Percentiles rank a stretch among this genome's conserved stretches.
Evolutionary conservation across 2,329 filamentous ascomycete genomes (phyloP).

Genomic region (Epichloe hybrida): DNA sequence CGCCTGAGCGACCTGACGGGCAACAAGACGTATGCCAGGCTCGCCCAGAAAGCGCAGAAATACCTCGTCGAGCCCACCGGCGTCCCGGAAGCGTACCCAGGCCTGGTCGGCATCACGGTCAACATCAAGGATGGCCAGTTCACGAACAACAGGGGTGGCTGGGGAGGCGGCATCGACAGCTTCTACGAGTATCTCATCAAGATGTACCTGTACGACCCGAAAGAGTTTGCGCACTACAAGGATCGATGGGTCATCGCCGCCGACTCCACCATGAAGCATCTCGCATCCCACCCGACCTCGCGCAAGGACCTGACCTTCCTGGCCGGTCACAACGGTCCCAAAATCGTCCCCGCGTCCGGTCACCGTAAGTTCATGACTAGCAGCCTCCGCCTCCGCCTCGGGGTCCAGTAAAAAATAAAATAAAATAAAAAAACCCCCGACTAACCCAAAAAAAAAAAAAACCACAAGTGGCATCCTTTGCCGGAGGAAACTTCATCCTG

Average conservation of each 20-base stretch:
- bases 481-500: slow-evolving; percentile 75
- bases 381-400: background rate
- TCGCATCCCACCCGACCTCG: slow-evolving; percentile 52
- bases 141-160: slow-evolving; percentile 53
- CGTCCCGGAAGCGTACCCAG: slow-evolving; percentile 57
- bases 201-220: slow-evolving; percentile 70
- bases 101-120: slow-evolving; percentile 57
- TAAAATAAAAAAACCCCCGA: no score
- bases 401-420: background rate
- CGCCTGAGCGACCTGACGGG: slow-evolving; percentile 63
- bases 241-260: slow-evolving; percentile 65
- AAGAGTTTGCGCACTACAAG: slow-evolving; percentile 48
- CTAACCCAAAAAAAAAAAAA: background rate
- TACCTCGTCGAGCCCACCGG: slow-evolving; percentile 54
- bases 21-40: slow-evolving; percentile 48
- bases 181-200: slow-evolving; percentile 89
- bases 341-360: slow-evolving; percentile 31
- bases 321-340: slow-evolving; percentile 37
- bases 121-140: slow-evolving; percentile 54
- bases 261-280: slow-evolving; percentile 59
- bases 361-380: slow-evolving; percentile 30
- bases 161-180: slow-evolving; percentile 64
- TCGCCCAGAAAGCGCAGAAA: slow-evolving; percentile 54
- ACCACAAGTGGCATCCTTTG: slow-evolving; percentile 60
- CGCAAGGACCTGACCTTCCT: slow-evolving; percentile 63